These are phyloP conservation scores for Pseudodiploospora longispora DNA, from an alignment of 2,329 filamentous ascomycete species.

Conservation along the genomic window DNA sequence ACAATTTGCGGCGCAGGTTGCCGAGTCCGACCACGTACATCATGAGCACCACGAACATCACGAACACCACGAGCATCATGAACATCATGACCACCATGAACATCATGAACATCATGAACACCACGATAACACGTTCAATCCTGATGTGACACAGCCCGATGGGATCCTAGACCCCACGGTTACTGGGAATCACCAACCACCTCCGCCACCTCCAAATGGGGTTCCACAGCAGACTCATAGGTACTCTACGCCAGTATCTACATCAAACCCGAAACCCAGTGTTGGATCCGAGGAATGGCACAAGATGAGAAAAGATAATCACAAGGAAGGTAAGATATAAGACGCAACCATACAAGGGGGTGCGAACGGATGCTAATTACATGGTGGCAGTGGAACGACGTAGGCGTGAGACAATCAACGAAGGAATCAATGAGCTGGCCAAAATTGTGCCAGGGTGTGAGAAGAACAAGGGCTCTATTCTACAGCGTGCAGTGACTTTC, in stretches of 20 bases:
- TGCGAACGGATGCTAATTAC: neutral
- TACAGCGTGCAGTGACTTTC: conserved; percentile 88
- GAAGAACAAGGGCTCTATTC: conserved; percentile 97
- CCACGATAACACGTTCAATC: conserved; percentile 24
- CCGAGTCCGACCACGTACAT: conserved; percentile 15
- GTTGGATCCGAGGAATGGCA: conserved; percentile 99
- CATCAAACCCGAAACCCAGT: conserved; percentile 60
- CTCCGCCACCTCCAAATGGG: conserved; percentile 31
- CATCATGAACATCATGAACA: conserved; percentile 9
- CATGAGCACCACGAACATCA: conserved; percentile 14
- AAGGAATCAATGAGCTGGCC: conserved; percentile 94
- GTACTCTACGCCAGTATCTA: conserved; percentile 30
- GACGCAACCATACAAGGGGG: too few relatives aligned
- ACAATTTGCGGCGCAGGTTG: conserved; percentile 47
- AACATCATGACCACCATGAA: conserved; percentile 18
- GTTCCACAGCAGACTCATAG: conserved; percentile 21
- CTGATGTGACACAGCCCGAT: conserved; percentile 25
- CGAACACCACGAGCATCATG: conserved; percentile 11
- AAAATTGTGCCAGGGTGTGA: conserved; percentile 97
- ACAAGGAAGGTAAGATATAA: conserved; percentile 76
- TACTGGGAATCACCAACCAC: conserved; percentile 19
- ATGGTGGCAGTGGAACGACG: conserved; percentile 72
- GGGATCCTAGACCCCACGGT: conserved; percentile 20
- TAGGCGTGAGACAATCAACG: conserved; percentile 95
- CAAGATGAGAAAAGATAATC: conserved; percentile 91